These are phyloP conservation scores for Trichodelitschia bisporula DNA, from an alignment of 495 filamentous ascomycete species.

Conservation along the genomic window DNA sequence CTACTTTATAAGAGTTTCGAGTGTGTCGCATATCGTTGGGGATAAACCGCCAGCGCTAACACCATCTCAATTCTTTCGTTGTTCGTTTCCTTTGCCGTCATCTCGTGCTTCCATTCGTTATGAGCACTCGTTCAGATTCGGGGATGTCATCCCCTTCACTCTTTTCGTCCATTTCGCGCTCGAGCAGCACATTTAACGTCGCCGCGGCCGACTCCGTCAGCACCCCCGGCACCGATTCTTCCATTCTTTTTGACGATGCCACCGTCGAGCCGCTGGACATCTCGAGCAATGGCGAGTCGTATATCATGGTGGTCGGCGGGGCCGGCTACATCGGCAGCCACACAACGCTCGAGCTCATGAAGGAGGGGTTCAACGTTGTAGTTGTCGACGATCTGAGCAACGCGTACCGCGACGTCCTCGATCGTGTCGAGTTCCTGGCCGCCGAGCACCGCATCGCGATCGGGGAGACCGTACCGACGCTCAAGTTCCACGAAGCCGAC, in stretches of 20 bases:
- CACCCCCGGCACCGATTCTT: slow-evolving; percentile 11
- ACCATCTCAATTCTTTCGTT: no score
- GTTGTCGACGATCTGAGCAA: slow-evolving; percentile 41
- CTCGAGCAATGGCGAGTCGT: slow-evolving; percentile 3
- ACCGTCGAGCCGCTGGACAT: slow-evolving; percentile 10
- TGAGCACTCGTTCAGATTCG: slow-evolving; percentile 4
- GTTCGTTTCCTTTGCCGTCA: slow-evolving; percentile 1
- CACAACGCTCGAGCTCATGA: slow-evolving; percentile 35
- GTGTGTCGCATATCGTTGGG: no score
- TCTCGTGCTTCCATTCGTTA: slow-evolving; percentile 3
- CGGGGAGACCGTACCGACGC: slow-evolving; percentile 18
- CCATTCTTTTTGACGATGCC: slow-evolving; percentile 12
- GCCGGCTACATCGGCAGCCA: slow-evolving; percentile 43
- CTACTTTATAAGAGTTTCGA: no score
- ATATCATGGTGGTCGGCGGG: slow-evolving; percentile 37
- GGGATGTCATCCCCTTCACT: slow-evolving; percentile 6
- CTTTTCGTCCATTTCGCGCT: slow-evolving; percentile 6
- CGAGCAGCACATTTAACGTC: no score
- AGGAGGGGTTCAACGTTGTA: slow-evolving; percentile 35
- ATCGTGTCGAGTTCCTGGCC: slow-evolving; percentile 25
- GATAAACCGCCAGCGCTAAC: no score
- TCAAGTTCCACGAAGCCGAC: slow-evolving; percentile 32
- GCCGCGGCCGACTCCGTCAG: slow-evolving; percentile 5
- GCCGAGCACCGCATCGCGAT: slow-evolving; percentile 20
- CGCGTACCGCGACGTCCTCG: slow-evolving; percentile 26